A percentile compares a stretch with the other conserved stretches of the same genome.
Conservation (phyloP, 1,284 basidiomycete species). For the Ceratobasidium sp. region DNA sequence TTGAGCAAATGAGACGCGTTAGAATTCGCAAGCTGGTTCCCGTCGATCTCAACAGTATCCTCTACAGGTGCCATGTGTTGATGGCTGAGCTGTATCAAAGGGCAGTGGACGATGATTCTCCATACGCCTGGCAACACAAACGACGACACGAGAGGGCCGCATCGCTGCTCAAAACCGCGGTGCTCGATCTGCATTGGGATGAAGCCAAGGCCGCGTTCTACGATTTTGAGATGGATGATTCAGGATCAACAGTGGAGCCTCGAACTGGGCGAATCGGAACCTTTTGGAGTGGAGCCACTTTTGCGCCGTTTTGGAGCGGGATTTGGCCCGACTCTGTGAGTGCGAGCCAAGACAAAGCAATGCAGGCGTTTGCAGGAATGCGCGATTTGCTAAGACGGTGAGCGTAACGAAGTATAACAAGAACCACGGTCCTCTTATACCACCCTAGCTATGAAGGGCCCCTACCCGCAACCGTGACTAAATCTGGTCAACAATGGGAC, state of each 20-base stretch:
- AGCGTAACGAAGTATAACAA: not conserved
- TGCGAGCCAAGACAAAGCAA: constrained; percentile 64
- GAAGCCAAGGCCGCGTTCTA: constrained; percentile 82
- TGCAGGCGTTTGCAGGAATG: constrained; percentile 73
- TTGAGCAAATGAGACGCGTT: constrained; percentile 23
- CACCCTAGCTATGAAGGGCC: constrained; percentile 79
- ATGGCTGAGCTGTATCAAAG: constrained; percentile 69
- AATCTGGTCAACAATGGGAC: constrained; percentile 83
- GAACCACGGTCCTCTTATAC: not conserved
- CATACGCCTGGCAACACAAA: constrained; percentile 39
- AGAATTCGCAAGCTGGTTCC: constrained; percentile 67
- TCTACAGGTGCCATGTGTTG: constrained; percentile 68
- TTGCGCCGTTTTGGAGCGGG: constrained; percentile 87
- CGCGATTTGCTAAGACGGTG: constrained; percentile 69
- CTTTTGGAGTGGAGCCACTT: constrained; percentile 75
- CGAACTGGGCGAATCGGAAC: constrained; percentile 54
- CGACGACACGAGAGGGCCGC: constrained; percentile 57
- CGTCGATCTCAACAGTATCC: constrained; percentile 83
- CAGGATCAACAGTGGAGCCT: constrained; percentile 59
- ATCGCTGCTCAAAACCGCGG: constrained; percentile 62
- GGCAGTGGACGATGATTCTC: constrained; percentile 51
- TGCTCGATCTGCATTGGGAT: constrained; percentile 90
- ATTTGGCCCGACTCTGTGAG: constrained; percentile 80
- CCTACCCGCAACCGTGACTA: constrained; percentile 73
- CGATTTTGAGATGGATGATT: constrained; percentile 66